Evolutionary conservation across 306 rosid genomes (phyloP).

Genomic region (Prunus mongolica): DNA sequence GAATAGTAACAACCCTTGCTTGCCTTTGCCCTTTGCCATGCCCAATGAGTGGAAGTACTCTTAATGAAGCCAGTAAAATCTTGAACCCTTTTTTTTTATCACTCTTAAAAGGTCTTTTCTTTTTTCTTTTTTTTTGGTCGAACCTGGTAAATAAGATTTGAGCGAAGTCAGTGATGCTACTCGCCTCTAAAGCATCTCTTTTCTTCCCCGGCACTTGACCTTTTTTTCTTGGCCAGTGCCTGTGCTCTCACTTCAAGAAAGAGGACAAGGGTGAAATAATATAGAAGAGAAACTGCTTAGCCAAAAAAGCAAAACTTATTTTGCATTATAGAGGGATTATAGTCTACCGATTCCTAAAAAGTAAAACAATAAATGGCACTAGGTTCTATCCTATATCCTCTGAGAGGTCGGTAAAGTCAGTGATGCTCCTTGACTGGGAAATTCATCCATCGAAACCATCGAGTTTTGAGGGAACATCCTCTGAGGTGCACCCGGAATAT

Average conservation of each 20-base stretch:
- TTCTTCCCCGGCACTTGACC: no score
- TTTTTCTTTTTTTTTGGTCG: background rate
- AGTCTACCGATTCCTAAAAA: slow-evolving; percentile 6
- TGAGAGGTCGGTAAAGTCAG: slow-evolving; percentile 38
- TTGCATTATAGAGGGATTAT: background rate
- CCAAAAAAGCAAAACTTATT: background rate
- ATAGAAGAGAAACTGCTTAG: background rate
- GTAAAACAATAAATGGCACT: background rate
- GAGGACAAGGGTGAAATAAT: background rate
- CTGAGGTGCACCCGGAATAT: slow-evolving; percentile 38
- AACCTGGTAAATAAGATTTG: background rate
- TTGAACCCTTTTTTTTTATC: no score
- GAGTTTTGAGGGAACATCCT: slow-evolving; percentile 45
- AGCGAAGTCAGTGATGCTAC: background rate
- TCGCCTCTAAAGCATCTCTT: background rate
- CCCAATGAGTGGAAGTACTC: no score
- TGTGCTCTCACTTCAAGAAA: background rate
- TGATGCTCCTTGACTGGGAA: slow-evolving; percentile 43
- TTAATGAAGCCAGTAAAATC: no score
- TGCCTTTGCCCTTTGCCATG: no score
- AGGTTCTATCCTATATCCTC: slow-evolving; percentile 27
- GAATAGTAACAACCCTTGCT: no score
- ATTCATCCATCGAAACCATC: slow-evolving; percentile 46
- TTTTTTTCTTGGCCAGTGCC: no score
- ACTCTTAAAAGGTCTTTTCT: background rate